Base-by-base conservation (phyloP, 2,329 filamentous ascomycete genomes). In the Trichoderma afroharzianum region DNA sequence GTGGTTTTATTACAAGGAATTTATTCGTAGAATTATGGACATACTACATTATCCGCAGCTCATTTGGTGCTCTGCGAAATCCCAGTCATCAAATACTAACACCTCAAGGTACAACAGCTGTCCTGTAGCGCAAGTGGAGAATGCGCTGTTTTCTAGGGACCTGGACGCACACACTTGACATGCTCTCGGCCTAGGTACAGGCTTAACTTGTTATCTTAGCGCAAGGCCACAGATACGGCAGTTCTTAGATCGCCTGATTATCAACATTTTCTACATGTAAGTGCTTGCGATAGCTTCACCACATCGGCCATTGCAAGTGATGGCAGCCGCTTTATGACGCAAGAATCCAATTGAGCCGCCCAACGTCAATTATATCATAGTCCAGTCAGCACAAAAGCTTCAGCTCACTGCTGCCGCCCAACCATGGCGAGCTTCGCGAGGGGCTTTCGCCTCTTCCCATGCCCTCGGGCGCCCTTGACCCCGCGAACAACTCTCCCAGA, bases 351-450 rank as follows among this genome's bases (percentile, higher is more conserved):
- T 50, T 63, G 12, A 62, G 8, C 18, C 18, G 4, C 7, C 9
- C 18, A 12, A 7, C 8, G n/a, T 3, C n/a, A 14, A 26, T 26
- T 30, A 7, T 5, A 24, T 33, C 18, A n/a, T 9, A 33, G 0
- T 7, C 18, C 7, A 18, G 26, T 6, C 6, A 8, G 9, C 39
- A n/a, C 18, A 33, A 18, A 12, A 43, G 7, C 26, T 32, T 7
- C 15, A 24, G 26, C 36, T 28, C 32, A 32, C 14, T 26, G 26
- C 26, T 47, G 36, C n/a, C 3, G 39, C 5, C 14, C 47, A 58
- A 15, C 57, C 53, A 81, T 81, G 80, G 79, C 80, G 21, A 76
- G 76, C 76, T 74, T 81, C 72, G 69, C 76, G 47, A 75, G 80
- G 66, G 77, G 78, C 72, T 74, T 81, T 71, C 72, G 76, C 73